Conservation (phyloP, 2,329 filamentous ascomycete genomes). For the Aspergillus sp. region DNA sequence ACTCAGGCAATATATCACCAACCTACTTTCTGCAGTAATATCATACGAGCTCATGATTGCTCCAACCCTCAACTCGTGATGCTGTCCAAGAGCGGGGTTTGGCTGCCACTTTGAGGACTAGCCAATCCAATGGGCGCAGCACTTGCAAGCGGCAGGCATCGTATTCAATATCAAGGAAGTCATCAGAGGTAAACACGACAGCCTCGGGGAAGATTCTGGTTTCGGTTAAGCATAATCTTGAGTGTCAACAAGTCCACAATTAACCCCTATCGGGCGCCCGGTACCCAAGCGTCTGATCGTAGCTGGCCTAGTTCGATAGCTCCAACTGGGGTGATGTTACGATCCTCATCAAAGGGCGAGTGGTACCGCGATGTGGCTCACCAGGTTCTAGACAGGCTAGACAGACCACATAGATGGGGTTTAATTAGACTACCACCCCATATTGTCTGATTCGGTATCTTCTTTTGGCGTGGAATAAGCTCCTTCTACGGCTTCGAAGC, state of each 20-base stretch:
- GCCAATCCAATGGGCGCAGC: neutral
- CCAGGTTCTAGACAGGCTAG: neutral
- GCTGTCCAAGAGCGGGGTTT: neutral
- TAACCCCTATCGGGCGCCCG: neutral
- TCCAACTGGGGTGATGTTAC: neutral
- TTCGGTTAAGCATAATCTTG: neutral
- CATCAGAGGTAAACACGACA: neutral
- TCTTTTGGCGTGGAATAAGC: neutral
- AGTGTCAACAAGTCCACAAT: neutral
- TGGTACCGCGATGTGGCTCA: neutral
- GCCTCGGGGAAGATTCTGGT: neutral
- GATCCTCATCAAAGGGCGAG: neutral
- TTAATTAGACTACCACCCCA: neutral
- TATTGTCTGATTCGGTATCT: neutral
- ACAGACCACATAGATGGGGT: neutral
- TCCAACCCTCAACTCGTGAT: neutral
- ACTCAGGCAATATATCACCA: neutral
- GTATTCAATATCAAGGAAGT: neutral
- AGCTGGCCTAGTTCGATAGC: neutral
- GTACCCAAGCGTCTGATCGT: neutral
- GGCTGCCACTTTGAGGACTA: neutral
- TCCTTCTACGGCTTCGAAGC: slow-evolving; percentile 2
- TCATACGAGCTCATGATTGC: neutral
- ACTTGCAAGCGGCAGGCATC: neutral
- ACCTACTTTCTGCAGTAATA: neutral